phyloP scores from a whole-genome alignment of 2,329 filamentous ascomycete species.

The Periconia sp. region DNA sequence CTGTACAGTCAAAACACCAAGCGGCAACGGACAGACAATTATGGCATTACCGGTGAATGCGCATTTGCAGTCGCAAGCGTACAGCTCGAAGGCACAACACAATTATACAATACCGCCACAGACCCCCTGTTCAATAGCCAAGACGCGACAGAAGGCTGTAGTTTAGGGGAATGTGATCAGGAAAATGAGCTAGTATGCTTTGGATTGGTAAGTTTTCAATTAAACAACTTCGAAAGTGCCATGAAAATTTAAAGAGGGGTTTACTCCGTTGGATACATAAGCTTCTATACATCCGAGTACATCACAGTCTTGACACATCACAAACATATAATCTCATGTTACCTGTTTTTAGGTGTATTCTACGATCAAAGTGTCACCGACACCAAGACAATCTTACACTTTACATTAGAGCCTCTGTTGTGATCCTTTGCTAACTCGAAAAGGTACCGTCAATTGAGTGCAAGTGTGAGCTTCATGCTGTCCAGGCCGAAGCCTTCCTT shows the following conservation, averaged over 20 bases:
- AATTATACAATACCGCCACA: background rate
- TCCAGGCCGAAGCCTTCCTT: background rate
- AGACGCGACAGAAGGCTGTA: background rate
- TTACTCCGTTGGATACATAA: no score
- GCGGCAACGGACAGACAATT: background rate
- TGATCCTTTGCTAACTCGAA: background rate
- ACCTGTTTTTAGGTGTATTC: no score
- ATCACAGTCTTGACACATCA: no score
- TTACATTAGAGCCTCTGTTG: no score
- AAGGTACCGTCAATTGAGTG: constrained; percentile 3
- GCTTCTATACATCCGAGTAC: no score
- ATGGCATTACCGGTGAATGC: background rate
- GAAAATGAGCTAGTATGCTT: constrained; percentile 15
- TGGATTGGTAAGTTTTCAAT: constrained; percentile 16
- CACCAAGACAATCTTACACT: no score
- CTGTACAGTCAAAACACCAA: background rate
- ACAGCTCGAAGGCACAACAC: no score
- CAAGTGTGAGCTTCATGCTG: constrained; percentile 1
- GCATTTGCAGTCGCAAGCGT: background rate
- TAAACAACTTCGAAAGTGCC: background rate
- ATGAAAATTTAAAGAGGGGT: no score
- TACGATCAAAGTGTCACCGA: no score
- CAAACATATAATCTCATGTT: no score
- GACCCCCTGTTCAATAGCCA: background rate
- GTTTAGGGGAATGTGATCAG: background rate